Evolutionary conservation across 495 filamentous ascomycete species (phyloP), one percentile per base, ranked within the genome.

Genomic region (Daldinia childiae): DNA sequence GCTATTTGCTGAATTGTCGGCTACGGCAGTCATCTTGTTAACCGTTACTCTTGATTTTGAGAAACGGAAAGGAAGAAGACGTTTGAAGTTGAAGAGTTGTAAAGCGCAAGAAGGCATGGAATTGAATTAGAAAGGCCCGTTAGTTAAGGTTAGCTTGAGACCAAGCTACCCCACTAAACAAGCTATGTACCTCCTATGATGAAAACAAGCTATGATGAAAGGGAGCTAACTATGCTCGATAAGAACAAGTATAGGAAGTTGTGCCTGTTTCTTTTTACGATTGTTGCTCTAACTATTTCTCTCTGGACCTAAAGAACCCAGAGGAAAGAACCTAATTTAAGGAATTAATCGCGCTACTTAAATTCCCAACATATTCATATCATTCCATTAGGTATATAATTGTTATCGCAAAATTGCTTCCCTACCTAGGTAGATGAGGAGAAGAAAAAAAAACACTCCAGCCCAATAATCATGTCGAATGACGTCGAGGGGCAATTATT

Each of bases 1-100:
- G 55, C 75, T 69, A 60, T 83, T 82, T 57, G 83, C 78, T 17
- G 81, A 81, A 32, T 79, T 79, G 15, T 79, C 75, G 36, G 76
- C 73, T 43, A 79, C 59, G 21, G 73, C 48, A 38, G 77, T 72
- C 82, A 84, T 84, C 2, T 67, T 59, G 55, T 62, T 34, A 52
- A 66, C 19, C 27, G 43, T 54, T 1, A 29, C 24, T 75, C 6
- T 64, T 24, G 50, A 45, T 72, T 57, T 57, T 63, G 62, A 48
- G 55, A 57, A 38, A 38, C 45, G 48, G 43, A 9, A 29, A 43
- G 24, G 39, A 27, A 45, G 50, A 48, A 36, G 34, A 36, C 34
- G 34, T 48, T 9, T 48, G 19, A 48, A 48, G 19, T 48, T 48
- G 19, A 48, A 48, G 11, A 36, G 34, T 36, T 36, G 34, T 36